Evolutionary conservation across 768 basidiomycete species (phyloP), one percentile per base, ranked within the genome.

Genomic region (Favolaschia claudopus): DNA sequence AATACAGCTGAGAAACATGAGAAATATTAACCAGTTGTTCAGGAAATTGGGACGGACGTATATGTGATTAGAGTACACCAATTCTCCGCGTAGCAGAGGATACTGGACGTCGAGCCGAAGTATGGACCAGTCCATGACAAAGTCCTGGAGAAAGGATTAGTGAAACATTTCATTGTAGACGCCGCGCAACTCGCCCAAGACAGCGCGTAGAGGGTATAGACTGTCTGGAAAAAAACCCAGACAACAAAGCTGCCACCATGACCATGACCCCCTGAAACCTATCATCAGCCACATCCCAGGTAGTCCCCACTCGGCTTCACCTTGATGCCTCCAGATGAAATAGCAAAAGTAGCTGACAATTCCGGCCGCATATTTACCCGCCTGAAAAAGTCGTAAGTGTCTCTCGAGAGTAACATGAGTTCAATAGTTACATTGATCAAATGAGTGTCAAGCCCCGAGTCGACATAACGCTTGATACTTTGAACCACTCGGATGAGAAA

Each of bases 51-150:
- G 7, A 70, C 82, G 59, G 34, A 93, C 89, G 25, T 82, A 79
- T 64, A 88, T 76, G 28, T 84, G 69, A 45, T 87, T 82, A 6
- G 81, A 76, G 70, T 95, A 98, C 2, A 92, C 76, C 27, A 96
- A 73, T 31, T 96, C 91, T 2, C 77, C 72, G 22, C 97, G 86
- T 3, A 99, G 81, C 33, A 92, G 76, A 20, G 77, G 84, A 60
- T 90, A 80, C 59, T 66, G 76, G 6, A 80, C 77, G 53, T 78
- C 84, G 8, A 82, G 77, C 55, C 83, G 78, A 42, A 93, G 76
- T 39, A 99, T 70, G 1, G 91, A 93, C 96, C 96, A 98, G 72
- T 99, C 96, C 85, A 96, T 91, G 7, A 89, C 68, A 22, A 94
- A 70, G 65, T 97, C 95, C 94, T 93, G n/a, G n/a, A 27, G 34